Evolutionary conservation across 164 flowering plant genomes (phyloP), one percentile per base, ranked within the genome.

Genomic region (Chloranthus sessilifolius): DNA sequence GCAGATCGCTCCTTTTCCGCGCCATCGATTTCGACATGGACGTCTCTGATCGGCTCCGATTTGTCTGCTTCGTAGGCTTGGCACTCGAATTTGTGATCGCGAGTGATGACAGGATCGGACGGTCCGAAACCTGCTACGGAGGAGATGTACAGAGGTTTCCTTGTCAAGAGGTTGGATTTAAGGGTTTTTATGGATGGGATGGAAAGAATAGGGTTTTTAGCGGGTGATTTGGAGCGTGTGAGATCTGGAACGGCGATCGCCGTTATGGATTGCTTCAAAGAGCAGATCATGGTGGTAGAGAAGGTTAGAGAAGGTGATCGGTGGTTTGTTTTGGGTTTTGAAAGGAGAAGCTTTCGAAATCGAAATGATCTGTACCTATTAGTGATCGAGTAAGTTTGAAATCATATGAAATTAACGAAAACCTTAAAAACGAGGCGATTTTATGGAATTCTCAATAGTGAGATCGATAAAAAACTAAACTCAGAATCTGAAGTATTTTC

Each of bases 21-120:
- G 9, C 42, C 66, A 8, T 47, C 50, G 27, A 43, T 16, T 35
- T 46, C 53, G 37, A 47, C 20, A n/a, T n/a, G n/a, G n/a, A n/a
- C n/a, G n/a, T n/a, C n/a, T n/a, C n/a, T n/a, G n/a, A 51, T 38
- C 50, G 35, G 48, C 58, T 15, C 63, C 63, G 19, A 73, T 43
- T 57, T 75, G 75, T 79, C 95, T 1, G 82, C 83, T 46, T 83
- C 91, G 47, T 73, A 79, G 0, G 88, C 95, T 46, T 73, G 57
- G 63, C 91, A 83, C 21, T 54, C 59, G 41, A 75, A 47, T 68
- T 48, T 26, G 29, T 47, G 30, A 59, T 55, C 66, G 28, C 41
- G 41, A 52, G 48, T 8, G 19, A 42, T 56, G 21, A 22, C 2
- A 14, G 24, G 24, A 17, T 26, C 26, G 27, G 8, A 19, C 1